Evolutionary conservation across 495 filamentous ascomycete genomes (phyloP).

Genomic region (Cetradonia linearis): DNA sequence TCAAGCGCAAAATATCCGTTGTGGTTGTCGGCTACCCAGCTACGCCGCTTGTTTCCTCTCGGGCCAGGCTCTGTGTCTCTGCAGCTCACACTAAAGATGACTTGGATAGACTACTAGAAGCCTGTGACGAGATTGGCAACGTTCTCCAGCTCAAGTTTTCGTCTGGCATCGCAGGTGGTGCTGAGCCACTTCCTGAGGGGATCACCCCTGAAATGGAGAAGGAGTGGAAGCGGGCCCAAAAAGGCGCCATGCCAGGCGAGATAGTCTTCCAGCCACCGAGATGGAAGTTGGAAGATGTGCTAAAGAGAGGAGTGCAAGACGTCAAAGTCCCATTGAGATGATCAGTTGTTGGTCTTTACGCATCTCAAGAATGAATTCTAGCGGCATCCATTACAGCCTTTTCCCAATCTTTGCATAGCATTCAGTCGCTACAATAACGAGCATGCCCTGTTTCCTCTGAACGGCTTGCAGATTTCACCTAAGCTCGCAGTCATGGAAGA

Average conservation of each 20-base stretch:
- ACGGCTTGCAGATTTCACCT: not conserved
- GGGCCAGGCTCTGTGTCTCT: constrained; percentile 90
- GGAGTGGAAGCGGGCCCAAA: constrained; percentile 47
- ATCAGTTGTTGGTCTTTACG: constrained; percentile 2
- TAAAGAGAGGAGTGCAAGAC: constrained; percentile 30
- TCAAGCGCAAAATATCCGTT: constrained; percentile 93
- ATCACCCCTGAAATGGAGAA: constrained; percentile 59
- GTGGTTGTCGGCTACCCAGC: constrained; percentile 97
- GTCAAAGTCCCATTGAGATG: constrained; percentile 32
- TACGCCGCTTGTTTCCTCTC: constrained; percentile 89
- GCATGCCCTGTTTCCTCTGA: not conserved
- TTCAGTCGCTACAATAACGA: not conserved
- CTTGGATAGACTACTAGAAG: constrained; percentile 77
- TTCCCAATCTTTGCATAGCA: not conserved
- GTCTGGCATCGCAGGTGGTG: constrained; percentile 82
- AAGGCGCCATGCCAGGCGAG: constrained; percentile 9
- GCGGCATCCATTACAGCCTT: constrained; percentile 2
- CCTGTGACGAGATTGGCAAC: constrained; percentile 88
- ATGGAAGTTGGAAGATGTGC: constrained; percentile 31
- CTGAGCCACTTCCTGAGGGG: constrained; percentile 59
- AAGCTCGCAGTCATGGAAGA: not conserved
- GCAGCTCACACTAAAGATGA: constrained; percentile 97
- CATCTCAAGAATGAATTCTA: not conserved
- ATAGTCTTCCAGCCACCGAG: constrained; percentile 28
- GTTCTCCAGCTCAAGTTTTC: constrained; percentile 92